phyloP scores from a whole-genome alignment of 345 rosid genomes.

The Carallia pectinifolia region DNA sequence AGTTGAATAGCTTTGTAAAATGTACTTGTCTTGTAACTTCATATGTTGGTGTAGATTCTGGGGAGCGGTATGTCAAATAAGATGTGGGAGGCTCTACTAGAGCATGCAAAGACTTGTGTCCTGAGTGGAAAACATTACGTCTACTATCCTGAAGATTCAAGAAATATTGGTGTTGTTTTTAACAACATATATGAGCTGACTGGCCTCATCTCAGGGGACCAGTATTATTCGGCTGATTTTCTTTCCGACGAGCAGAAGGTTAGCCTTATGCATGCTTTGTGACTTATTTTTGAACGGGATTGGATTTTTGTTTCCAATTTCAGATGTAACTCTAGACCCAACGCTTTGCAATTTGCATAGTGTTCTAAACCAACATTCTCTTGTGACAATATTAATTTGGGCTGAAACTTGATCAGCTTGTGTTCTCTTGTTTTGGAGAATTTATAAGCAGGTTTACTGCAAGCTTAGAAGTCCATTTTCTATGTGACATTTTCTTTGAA shows the following conservation, averaged over 20 bases:
- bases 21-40: conserved; percentile 27
- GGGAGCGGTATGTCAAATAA: conserved; percentile 99
- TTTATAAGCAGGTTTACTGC: no score
- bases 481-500: no score
- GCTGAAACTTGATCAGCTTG: background rate
- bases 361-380: background rate
- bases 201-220: conserved; percentile 89
- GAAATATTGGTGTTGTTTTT: conserved; percentile 75
- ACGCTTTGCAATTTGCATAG: background rate
- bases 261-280: background rate
- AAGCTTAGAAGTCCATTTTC: no score
- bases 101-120: conserved; percentile 96
- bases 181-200: conserved; percentile 77
- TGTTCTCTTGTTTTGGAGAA: no score
- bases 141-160: conserved; percentile 80
- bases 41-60: conserved; percentile 57
- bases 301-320: background rate
- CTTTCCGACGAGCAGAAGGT: conserved; percentile 95
- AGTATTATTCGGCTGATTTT: conserved; percentile 73
- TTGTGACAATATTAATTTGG: background rate
- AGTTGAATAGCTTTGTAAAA: conserved; percentile 10
- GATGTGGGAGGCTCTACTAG: conserved; percentile 98
- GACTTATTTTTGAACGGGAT: background rate
- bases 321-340: no score
- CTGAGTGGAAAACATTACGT: conserved; percentile 76